phyloP scores from a whole-genome alignment of 805 yeast genomes.

The Starmera caribaea region DNA sequence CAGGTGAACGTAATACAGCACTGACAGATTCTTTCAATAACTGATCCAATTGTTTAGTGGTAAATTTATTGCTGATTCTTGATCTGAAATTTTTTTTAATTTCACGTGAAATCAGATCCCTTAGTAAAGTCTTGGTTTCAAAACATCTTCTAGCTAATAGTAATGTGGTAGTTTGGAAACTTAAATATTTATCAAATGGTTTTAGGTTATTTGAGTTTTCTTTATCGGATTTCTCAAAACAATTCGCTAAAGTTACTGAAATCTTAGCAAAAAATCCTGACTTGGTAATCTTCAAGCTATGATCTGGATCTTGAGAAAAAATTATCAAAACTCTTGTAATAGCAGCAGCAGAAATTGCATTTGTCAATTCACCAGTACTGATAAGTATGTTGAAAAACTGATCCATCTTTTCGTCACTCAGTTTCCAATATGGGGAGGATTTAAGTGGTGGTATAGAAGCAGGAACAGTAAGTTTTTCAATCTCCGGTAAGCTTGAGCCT shows the following conservation, averaged over 20 bases:
- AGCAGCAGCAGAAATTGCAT: constrained; percentile 39
- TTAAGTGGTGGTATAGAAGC: constrained; percentile 10
- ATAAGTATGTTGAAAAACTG: constrained; percentile 36
- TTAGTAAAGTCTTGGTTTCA: constrained; percentile 47
- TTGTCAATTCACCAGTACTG: constrained; percentile 27
- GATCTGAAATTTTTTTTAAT: constrained; percentile 33
- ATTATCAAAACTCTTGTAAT: constrained; percentile 46
- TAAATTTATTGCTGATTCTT: constrained; percentile 19
- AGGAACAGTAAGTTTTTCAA: constrained; percentile 23
- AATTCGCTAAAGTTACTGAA: constrained; percentile 29
- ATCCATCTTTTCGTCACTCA: constrained; percentile 16
- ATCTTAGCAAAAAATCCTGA: constrained; percentile 40
- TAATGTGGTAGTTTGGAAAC: constrained; percentile 38
- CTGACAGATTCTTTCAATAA: constrained; percentile 42
- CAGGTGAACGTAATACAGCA: constrained; percentile 37
- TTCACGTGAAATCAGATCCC: constrained; percentile 40
- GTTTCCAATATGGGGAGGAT: constrained; percentile 14
- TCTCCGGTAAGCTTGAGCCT: constrained; percentile 38
- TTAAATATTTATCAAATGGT: constrained; percentile 22
- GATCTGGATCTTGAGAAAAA: constrained; percentile 35
- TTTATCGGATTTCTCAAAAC: constrained; percentile 20
- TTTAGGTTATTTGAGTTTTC: constrained; percentile 17
- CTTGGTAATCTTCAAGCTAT: constrained; percentile 30
- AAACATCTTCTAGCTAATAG: constrained; percentile 58
- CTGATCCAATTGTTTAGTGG: constrained; percentile 34